phyloP scores from a whole-genome alignment of 768 basidiomycete species.

The Plicaturopsis crispa region DNA sequence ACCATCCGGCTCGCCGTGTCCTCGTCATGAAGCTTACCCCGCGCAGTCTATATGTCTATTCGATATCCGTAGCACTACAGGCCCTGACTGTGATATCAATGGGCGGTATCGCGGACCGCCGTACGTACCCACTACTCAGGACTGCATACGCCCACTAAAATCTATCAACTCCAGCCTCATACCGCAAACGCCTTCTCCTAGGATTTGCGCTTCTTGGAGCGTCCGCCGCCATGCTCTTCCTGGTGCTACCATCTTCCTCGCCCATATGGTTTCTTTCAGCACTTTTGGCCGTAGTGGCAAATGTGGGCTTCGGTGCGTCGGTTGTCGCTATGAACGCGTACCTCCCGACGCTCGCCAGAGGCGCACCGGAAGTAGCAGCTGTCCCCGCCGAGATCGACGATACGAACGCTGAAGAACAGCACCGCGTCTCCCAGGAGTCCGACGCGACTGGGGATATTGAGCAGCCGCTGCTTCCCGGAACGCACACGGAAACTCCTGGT shows the following conservation, averaged over 20 bases:
- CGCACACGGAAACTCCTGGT: conserved; percentile 11
- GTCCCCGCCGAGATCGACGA: conserved; percentile 26
- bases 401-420: conserved; percentile 9
- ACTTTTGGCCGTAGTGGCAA: conserved; percentile 66
- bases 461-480: conserved; percentile 30
- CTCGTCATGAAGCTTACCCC: not conserved
- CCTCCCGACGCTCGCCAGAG: conserved; percentile 65
- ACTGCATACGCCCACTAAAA: conserved; percentile 3
- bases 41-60: conserved; percentile 78
- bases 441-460: conserved; percentile 20
- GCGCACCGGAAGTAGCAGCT: conserved; percentile 49
- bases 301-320: conserved; percentile 81
- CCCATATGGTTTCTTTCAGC: conserved; percentile 64
- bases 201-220: conserved; percentile 71
- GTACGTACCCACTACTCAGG: conserved; percentile 37
- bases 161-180: conserved; percentile 35
- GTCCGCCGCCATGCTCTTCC: conserved; percentile 57
- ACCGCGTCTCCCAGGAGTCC: conserved; percentile 6
- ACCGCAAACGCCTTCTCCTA: conserved; percentile 74
- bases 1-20: not conserved
- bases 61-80: conserved; percentile 81
- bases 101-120: conserved; percentile 85
- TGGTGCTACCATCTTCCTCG: conserved; percentile 65
- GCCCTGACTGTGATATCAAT: conserved; percentile 94
- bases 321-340: conserved; percentile 90